Evolutionary conservation across 2,329 filamentous ascomycete species (phyloP).

Genomic region (Cordyceps fumosorosea): DNA sequence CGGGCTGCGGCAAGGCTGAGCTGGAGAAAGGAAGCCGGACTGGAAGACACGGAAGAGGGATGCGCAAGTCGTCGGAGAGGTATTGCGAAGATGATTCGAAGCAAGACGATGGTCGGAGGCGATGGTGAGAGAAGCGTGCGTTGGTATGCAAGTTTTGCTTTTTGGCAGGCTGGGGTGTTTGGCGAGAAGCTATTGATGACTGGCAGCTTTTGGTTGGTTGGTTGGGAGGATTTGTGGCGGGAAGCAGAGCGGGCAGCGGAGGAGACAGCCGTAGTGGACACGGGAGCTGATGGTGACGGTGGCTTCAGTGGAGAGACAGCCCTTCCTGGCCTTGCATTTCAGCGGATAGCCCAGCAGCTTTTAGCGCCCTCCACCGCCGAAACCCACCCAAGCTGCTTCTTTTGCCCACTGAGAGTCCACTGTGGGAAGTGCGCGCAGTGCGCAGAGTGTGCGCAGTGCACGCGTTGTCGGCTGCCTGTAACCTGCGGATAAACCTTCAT

Average conservation of each 20-base stretch:
- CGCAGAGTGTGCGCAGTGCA: too few species aligned
- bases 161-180: constrained; percentile 8
- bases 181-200: constrained; percentile 8
- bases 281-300: too few species aligned
- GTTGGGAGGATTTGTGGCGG: background rate
- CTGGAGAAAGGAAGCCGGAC: background rate
- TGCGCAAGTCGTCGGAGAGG: background rate
- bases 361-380: too few species aligned
- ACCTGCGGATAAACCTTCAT: too few species aligned
- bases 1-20: background rate
- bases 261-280: too few species aligned
- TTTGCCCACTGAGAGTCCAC: too few species aligned
- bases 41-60: background rate
- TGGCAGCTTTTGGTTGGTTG: background rate
- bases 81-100: background rate
- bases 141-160: constrained; percentile 4
- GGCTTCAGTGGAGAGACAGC: too few species aligned
- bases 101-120: background rate
- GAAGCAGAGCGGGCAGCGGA: background rate
- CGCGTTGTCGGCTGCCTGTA: too few species aligned
- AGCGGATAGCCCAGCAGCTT: too few species aligned
- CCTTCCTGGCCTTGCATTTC: too few species aligned
- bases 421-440: too few species aligned
- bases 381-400: too few species aligned
- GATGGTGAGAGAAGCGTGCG: background rate